phyloP scores from a whole-genome alignment of 2,329 filamentous ascomycete species.

The Blumeria graminis region DNA sequence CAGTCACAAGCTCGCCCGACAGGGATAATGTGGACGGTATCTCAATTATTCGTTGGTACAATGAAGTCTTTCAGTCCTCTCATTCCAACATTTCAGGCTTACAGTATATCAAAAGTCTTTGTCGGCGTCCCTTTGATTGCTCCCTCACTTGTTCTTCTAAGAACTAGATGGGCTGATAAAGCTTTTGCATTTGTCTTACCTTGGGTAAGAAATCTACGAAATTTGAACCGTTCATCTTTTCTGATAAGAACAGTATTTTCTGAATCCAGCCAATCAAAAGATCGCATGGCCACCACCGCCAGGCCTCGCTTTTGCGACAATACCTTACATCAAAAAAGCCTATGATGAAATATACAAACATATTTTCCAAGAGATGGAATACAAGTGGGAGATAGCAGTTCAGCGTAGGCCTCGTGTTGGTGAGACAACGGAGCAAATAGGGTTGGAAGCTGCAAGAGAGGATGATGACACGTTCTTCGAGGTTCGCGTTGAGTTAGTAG shows the following conservation, averaged over 20 bases:
- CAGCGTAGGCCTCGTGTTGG: slow-evolving; percentile 14
- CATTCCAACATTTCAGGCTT: slow-evolving; percentile 5
- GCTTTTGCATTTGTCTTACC: slow-evolving; percentile 16
- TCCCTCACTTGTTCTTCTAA: slow-evolving; percentile 39
- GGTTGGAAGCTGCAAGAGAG: slow-evolving; percentile 14
- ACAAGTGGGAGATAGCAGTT: slow-evolving; percentile 14
- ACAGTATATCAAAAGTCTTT: slow-evolving; percentile 3
- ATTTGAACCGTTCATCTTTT: background rate
- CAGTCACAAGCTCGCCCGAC: background rate
- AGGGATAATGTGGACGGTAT: background rate
- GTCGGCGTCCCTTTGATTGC: slow-evolving; percentile 44
- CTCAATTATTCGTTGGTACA: background rate
- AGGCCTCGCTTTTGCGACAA: slow-evolving; percentile 36
- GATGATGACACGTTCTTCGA: slow-evolving; percentile 13
- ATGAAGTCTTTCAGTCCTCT: slow-evolving; percentile 8
- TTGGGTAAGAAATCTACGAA: slow-evolving; percentile 8
- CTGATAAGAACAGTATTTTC: slow-evolving; percentile 11
- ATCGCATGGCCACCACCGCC: slow-evolving; percentile 28
- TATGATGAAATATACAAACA: slow-evolving; percentile 35
- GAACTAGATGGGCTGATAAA: slow-evolving; percentile 34
- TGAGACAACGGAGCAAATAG: slow-evolving; percentile 15
- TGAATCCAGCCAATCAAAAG: slow-evolving; percentile 6
- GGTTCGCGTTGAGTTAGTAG: slow-evolving; percentile 1
- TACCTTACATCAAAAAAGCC: slow-evolving; percentile 38
- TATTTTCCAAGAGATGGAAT: slow-evolving; percentile 11